These are phyloP conservation scores for Brassica hybrid DNA, from an alignment of 441 rosid species.

Conservation along the genomic window DNA sequence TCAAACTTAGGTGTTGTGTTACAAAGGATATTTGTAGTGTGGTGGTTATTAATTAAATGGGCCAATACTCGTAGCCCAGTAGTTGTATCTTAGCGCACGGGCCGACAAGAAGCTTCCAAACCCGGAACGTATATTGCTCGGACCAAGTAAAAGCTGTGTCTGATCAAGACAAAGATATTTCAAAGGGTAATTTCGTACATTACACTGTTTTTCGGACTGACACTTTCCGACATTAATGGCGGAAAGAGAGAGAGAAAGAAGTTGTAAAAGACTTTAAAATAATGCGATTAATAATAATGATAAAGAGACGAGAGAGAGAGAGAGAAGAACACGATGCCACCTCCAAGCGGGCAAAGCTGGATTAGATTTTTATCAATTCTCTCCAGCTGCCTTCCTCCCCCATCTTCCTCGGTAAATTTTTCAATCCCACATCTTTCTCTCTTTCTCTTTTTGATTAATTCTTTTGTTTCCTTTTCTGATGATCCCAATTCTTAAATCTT, in stretches of 20 bases:
- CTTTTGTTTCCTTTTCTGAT: too few relatives aligned
- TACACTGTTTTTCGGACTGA: conserved; percentile 13
- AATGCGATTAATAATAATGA: conserved; percentile 28
- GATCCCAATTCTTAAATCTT: background rate
- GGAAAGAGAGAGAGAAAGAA: conserved; percentile 37
- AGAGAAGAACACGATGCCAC: conserved; percentile 14
- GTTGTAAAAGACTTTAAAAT: background rate
- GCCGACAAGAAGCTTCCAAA: conserved; percentile 9
- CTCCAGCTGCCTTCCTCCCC: conserved; percentile 22
- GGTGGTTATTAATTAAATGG: too few relatives aligned
- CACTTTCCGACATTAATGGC: conserved; percentile 50
- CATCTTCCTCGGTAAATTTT: conserved; percentile 21
- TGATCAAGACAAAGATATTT: background rate
- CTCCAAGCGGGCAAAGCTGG: conserved; percentile 36
- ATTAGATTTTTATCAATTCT: conserved; percentile 23
- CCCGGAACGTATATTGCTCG: background rate
- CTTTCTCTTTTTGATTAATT: background rate
- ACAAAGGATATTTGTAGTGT: too few relatives aligned
- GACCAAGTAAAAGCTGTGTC: background rate
- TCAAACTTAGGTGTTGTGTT: too few relatives aligned
- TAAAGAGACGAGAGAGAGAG: conserved; percentile 33
- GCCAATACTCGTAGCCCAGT: background rate
- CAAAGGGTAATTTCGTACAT: conserved; percentile 25
- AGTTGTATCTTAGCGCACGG: background rate
- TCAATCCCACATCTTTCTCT: background rate